Percentiles rank a stretch among this genome's conserved stretches.
Conservation (phyloP, 2,329 filamentous ascomycete genomes). For the Alternaria ventricosa region DNA sequence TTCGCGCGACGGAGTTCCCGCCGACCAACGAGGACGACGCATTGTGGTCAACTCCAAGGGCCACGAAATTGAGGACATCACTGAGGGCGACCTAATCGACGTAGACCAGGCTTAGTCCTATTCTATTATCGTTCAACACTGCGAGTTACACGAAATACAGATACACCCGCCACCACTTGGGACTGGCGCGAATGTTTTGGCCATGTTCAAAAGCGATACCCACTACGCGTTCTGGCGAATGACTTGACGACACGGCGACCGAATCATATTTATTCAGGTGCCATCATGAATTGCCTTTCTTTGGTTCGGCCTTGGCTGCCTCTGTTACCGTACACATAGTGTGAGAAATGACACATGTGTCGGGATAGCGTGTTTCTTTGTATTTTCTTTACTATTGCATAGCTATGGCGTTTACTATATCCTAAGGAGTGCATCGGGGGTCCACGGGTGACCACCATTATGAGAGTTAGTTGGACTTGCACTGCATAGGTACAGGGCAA, state of each 20-base stretch:
- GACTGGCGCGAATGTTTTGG: slow-evolving; percentile 27
- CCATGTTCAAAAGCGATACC: slow-evolving; percentile 43
- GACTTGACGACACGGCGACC: slow-evolving; percentile 19
- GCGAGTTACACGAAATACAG: neutral
- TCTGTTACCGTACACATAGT: slow-evolving; percentile 11
- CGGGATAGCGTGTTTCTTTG: slow-evolving; percentile 9
- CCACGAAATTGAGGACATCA: slow-evolving; percentile 45
- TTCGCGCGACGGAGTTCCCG: slow-evolving; percentile 82
- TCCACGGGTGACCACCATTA: slow-evolving; percentile 5
- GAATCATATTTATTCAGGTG: slow-evolving; percentile 11
- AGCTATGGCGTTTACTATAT: slow-evolving; percentile 29
- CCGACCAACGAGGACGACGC: slow-evolving; percentile 77
- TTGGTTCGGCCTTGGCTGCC: neutral
- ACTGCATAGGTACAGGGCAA: neutral
- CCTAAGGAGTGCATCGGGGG: slow-evolving; percentile 9
- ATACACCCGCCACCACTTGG: slow-evolving; percentile 4
- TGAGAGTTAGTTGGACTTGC: neutral
- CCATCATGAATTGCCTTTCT: slow-evolving; percentile 4
- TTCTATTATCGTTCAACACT: neutral
- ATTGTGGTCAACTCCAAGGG: slow-evolving; percentile 62
- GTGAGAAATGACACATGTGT: slow-evolving; percentile 20
- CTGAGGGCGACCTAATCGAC: slow-evolving; percentile 41
- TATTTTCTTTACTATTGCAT: slow-evolving; percentile 29
- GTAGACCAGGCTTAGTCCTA: slow-evolving; percentile 28
- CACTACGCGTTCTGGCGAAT: slow-evolving; percentile 25